phyloP scores from a whole-genome alignment of 257 asterid genomes.

The Forsythia viridissima region DNA sequence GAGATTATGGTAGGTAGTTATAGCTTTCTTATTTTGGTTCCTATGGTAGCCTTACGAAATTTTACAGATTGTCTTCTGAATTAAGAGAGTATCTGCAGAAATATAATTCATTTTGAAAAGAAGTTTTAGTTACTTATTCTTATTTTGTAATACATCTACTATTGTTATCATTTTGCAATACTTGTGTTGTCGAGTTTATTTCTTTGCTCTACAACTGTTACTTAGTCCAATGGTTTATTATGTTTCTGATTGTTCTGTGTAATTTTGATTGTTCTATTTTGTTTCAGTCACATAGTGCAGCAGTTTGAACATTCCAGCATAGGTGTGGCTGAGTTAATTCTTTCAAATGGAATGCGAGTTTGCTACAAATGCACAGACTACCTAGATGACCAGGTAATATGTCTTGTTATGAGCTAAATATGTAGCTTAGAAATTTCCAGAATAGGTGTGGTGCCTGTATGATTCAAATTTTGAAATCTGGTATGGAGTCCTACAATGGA shows the following conservation, averaged over 20 bases:
- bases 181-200: slow-evolving; percentile 10
- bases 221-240: background rate
- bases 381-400: slow-evolving; percentile 85
- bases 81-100: background rate
- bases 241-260: slow-evolving; percentile 1
- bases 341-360: slow-evolving; percentile 93
- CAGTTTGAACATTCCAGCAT: slow-evolving; percentile 66
- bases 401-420: slow-evolving; percentile 12
- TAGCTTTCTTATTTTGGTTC: background rate
- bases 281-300: slow-evolving; percentile 61
- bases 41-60: background rate
- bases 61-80: background rate
- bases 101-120: background rate
- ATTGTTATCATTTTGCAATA: background rate
- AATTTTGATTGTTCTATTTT: slow-evolving; percentile 18
- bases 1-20: background rate
- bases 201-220: slow-evolving; percentile 2
- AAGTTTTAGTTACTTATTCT: background rate
- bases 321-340: slow-evolving; percentile 75
- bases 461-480: background rate
- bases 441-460: slow-evolving; percentile 1
- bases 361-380: slow-evolving; percentile 94
- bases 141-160: background rate
- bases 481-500: background rate
- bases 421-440: slow-evolving; percentile 6